phyloP scores from a whole-genome alignment of 1,284 basidiomycete species.

The Ustilago xerochloae region DNA sequence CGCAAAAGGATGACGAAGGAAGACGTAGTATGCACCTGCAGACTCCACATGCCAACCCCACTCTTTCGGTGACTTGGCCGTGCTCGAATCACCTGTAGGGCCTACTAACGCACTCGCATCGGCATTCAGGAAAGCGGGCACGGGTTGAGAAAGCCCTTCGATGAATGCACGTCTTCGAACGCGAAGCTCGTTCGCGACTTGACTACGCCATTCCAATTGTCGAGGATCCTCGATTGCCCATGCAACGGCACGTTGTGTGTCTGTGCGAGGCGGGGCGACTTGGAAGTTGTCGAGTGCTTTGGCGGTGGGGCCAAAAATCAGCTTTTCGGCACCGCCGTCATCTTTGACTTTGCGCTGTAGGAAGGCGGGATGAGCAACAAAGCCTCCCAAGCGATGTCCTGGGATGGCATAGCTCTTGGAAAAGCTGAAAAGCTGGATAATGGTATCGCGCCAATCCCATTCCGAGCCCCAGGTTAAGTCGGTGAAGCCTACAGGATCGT shows the following conservation, averaged over 20 bases:
- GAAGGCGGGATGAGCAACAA: conserved; percentile 76
- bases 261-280: conserved; percentile 49
- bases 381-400: conserved; percentile 82
- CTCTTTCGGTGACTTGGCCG: conserved; percentile 31
- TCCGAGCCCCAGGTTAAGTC: conserved; percentile 11
- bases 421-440: conserved; percentile 56
- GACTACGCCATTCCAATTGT: conserved; percentile 71
- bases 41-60: conserved; percentile 66
- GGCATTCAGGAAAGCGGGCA: conserved; percentile 18
- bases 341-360: conserved; percentile 63
- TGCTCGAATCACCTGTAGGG: not conserved
- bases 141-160: conserved; percentile 65
- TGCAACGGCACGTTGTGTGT: conserved; percentile 51
- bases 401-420: conserved; percentile 86
- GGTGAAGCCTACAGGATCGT: conserved; percentile 13
- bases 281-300: conserved; percentile 81
- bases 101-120: conserved; percentile 21
- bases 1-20: conserved; percentile 55
- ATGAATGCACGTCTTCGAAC: conserved; percentile 75
- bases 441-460: conserved; percentile 72
- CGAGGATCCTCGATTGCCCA: conserved; percentile 53
- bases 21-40: conserved; percentile 68
- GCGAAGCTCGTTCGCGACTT: conserved; percentile 72
- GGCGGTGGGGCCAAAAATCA: conserved; percentile 69
- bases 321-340: conserved; percentile 61